A percentile compares a stretch with the other conserved stretches of the same genome.
Conservation (phyloP, 192 early-diverging fungal species). For the Coemansia sp. region DNA sequence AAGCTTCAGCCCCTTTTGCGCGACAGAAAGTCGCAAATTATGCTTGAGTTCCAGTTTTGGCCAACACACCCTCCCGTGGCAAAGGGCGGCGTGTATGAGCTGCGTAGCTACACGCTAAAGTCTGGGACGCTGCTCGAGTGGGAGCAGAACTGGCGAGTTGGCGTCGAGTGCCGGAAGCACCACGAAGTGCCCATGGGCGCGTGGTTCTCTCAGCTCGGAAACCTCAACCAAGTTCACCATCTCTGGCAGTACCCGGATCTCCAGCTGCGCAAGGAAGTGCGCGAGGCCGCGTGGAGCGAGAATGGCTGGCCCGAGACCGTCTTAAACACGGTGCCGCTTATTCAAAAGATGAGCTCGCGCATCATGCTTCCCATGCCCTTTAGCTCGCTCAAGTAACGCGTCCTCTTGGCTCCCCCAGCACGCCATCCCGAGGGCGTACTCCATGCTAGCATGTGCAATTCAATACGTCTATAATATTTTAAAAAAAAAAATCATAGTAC, state of each 20-base stretch:
- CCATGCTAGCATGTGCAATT: no score
- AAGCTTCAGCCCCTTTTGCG: conserved; percentile 71
- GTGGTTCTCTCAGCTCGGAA: conserved; percentile 94
- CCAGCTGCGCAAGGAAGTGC: conserved; percentile 84
- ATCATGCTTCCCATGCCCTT: conserved; percentile 78
- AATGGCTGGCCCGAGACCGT: conserved; percentile 95
- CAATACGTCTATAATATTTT: neutral
- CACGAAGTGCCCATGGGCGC: conserved; percentile 94
- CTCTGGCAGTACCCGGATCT: conserved; percentile 92
- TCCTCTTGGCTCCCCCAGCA: no score
- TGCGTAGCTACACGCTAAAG: conserved; percentile 86
- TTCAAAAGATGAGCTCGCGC: conserved; percentile 79
- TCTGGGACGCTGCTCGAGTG: conserved; percentile 91
- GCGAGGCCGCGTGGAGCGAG: conserved; percentile 92
- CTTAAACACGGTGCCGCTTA: conserved; percentile 83
- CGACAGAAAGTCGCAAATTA: conserved; percentile 79
- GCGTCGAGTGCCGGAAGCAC: conserved; percentile 84
- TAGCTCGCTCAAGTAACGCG: conserved; percentile 70
- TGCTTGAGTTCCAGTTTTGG: conserved; percentile 96
- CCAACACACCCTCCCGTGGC: conserved; percentile 73
- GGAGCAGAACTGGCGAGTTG: conserved; percentile 89
- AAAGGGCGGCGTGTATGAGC: conserved; percentile 87
- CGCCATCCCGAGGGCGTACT: no score
- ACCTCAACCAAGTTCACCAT: conserved; percentile 89
- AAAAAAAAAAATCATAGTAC: neutral